Percentiles rank a stretch among this genome's conserved stretches.
phyloP scores from a whole-genome alignment of 192 early-diverging fungal genomes.

The Umbelopsis ramanniana region DNA sequence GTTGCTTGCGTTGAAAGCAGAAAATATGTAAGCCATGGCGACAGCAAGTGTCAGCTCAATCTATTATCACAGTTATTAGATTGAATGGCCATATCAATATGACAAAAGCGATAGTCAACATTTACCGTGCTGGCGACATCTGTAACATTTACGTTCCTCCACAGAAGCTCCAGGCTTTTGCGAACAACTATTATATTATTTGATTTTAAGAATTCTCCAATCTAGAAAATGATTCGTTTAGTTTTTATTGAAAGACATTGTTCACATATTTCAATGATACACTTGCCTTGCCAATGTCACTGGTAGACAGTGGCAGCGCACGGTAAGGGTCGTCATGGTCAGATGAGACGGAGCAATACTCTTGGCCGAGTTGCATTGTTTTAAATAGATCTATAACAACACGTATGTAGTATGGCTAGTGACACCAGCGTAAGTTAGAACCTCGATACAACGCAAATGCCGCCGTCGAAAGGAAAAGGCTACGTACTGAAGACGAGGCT shows the following conservation, averaged over 20 bases:
- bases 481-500: background rate
- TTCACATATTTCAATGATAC: no score
- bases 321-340: no score
- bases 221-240: background rate
- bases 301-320: background rate
- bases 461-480: no score
- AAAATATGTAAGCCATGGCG: background rate
- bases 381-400: conserved; percentile 10
- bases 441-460: background rate
- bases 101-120: background rate
- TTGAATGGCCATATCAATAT: background rate
- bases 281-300: background rate
- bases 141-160: background rate
- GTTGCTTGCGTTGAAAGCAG: background rate
- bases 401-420: background rate
- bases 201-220: background rate
- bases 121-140: background rate
- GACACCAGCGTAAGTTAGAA: background rate
- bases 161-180: background rate
- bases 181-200: conserved; percentile 1
- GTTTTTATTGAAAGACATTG: no score
- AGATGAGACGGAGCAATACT: background rate
- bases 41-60: background rate
- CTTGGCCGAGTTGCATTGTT: background rate
- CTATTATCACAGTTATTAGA: background rate